Percentiles rank a stretch among this genome's conserved stretches.
Conservation (phyloP, 106 monocot species). For the Dendrobium officinale region DNA sequence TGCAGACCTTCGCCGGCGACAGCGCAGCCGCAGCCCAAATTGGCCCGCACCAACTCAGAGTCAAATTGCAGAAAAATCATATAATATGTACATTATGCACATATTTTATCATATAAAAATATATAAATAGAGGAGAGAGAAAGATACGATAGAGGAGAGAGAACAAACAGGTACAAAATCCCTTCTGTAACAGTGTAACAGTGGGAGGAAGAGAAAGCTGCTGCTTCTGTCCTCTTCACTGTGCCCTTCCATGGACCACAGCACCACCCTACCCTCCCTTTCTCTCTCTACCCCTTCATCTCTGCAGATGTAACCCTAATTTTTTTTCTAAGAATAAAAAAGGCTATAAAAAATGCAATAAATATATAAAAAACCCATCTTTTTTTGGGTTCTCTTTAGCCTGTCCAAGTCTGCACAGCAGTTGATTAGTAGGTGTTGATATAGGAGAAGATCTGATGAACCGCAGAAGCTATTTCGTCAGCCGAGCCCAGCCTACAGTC, state of each 20-base stretch:
- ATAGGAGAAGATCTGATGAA: conserved; percentile 64
- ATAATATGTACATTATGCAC: background rate
- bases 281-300: background rate
- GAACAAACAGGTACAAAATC: background rate
- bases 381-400: background rate
- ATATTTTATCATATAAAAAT: background rate
- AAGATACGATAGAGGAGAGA: background rate
- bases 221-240: background rate
- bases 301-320: background rate
- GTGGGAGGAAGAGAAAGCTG: background rate
- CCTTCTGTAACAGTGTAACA: background rate
- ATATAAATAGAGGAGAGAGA: background rate
- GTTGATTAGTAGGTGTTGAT: background rate
- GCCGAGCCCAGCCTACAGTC: conserved; percentile 63
- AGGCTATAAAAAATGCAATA: background rate
- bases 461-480: conserved; percentile 81
- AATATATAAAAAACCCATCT: too few relatives aligned
- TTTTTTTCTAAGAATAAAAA: background rate
- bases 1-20: too few relatives aligned
- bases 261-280: background rate
- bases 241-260: background rate
- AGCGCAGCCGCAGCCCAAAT: too few relatives aligned
- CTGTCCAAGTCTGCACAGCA: background rate
- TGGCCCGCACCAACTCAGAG: too few relatives aligned
- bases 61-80: background rate